Evolutionary conservation across 108 stramenopile genomes (phyloP).

Genomic region (Pinguiococcus pyrenoidosus): DNA sequence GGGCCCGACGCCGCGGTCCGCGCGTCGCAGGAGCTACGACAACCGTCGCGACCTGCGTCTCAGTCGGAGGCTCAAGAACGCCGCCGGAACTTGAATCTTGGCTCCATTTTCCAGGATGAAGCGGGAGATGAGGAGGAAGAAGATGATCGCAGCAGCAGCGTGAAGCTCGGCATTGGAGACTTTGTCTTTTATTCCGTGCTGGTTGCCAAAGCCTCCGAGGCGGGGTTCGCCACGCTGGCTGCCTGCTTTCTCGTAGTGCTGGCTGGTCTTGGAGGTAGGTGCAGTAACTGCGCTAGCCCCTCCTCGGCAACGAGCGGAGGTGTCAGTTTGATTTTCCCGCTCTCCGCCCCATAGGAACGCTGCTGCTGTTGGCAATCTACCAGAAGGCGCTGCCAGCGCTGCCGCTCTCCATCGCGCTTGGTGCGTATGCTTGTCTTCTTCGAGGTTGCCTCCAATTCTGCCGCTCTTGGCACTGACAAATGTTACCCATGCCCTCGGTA

Average conservation of each 20-base stretch:
- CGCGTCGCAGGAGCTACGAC: neutral
- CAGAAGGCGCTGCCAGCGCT: constrained; percentile 65
- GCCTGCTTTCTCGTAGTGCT: constrained; percentile 69
- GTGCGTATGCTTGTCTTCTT: too few species aligned
- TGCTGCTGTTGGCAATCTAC: constrained; percentile 66
- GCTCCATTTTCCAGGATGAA: too few species aligned
- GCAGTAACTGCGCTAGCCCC: neutral
- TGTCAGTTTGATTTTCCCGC: neutral
- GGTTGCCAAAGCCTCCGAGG: constrained; percentile 72
- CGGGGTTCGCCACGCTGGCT: constrained; percentile 74
- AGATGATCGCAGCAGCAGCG: neutral
- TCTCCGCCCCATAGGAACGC: constrained; percentile 29
- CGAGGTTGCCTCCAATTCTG: too few species aligned
- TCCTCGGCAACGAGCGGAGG: too few species aligned
- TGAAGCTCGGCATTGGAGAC: constrained; percentile 56
- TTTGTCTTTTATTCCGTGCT: constrained; percentile 92
- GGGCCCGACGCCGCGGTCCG: neutral
- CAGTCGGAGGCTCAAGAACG: neutral
- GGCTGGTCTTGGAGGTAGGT: constrained; percentile 25
- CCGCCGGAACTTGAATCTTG: too few species aligned
- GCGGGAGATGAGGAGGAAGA: neutral
- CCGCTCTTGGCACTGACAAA: too few species aligned
- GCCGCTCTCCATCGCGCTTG: constrained; percentile 23
- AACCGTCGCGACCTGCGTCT: neutral
- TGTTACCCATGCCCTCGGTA: too few species aligned